Evolutionary conservation across 106 monocot genomes (phyloP).

Genomic region (Phalaenopsis aphrodite): DNA sequence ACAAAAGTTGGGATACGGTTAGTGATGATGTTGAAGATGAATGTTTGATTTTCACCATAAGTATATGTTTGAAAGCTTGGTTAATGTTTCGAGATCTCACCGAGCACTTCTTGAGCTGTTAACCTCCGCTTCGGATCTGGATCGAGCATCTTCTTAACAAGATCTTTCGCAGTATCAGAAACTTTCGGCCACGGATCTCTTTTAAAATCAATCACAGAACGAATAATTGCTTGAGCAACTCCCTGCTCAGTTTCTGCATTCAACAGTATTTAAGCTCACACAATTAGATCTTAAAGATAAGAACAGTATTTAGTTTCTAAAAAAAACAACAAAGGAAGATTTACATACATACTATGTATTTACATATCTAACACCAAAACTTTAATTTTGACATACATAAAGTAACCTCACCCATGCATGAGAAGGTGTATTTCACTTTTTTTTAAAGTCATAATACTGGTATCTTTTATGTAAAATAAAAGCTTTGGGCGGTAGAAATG

Average conservation of each 20-base stretch:
- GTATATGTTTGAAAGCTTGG: background rate
- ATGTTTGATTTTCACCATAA: background rate
- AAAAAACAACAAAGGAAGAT: background rate
- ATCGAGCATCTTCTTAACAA: constrained; percentile 47
- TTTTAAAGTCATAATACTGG: too few species aligned
- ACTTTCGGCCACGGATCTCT: constrained; percentile 53
- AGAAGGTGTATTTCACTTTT: too few species aligned
- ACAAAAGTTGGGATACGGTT: background rate
- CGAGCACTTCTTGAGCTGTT: constrained; percentile 43
- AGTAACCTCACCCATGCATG: too few species aligned
- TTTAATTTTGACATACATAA: too few species aligned
- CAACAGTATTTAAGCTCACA: background rate
- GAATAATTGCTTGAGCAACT: constrained; percentile 43
- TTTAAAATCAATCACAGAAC: constrained; percentile 35
- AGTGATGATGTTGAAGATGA: background rate
- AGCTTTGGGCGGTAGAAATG: background rate
- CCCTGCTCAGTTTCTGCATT: constrained; percentile 47
- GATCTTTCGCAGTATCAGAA: constrained; percentile 46
- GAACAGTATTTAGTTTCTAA: background rate
- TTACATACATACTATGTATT: too few species aligned
- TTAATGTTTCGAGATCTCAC: constrained; percentile 12
- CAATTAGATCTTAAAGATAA: background rate
- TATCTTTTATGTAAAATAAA: background rate
- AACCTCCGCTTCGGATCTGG: constrained; percentile 33
- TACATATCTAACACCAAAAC: too few species aligned